Percentiles rank a stretch among this genome's conserved stretches.
phyloP scores from a whole-genome alignment of 2,329 filamentous ascomycete species.

The Paraphaeosphaeria minitans region DNA sequence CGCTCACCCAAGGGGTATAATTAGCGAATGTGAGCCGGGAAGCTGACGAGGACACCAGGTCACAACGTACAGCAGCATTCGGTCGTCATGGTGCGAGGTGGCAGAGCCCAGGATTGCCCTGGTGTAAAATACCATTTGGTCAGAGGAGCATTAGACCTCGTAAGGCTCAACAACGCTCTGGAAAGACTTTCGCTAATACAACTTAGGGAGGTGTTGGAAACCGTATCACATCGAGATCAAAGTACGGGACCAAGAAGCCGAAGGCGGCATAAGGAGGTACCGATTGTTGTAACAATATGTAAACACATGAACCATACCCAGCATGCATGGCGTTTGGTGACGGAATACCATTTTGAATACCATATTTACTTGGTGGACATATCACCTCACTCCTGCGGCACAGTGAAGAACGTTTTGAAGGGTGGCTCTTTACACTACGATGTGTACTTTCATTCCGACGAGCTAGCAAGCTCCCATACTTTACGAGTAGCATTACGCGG shows the following conservation, averaged over 20 bases:
- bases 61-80: slow-evolving; percentile 99
- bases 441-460: too few species aligned
- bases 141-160: slow-evolving; percentile 88
- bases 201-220: slow-evolving; percentile 85
- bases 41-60: slow-evolving; percentile 51
- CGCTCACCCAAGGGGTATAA: neutral
- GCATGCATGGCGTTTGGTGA: slow-evolving; percentile 32
- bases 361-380: neutral
- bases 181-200: slow-evolving; percentile 21
- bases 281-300: slow-evolving; percentile 17
- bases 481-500: too few species aligned
- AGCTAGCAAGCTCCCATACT: too few species aligned
- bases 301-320: slow-evolving; percentile 34
- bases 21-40: neutral
- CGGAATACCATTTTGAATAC: slow-evolving; percentile 4
- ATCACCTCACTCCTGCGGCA: neutral
- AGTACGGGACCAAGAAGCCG: slow-evolving; percentile 98
- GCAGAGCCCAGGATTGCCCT: slow-evolving; percentile 93
- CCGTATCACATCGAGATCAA: slow-evolving; percentile 83
- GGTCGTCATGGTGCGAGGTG: slow-evolving; percentile 93
- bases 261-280: slow-evolving; percentile 59
- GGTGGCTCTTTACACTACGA: too few species aligned
- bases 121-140: slow-evolving; percentile 97
- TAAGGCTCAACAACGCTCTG: slow-evolving; percentile 48
- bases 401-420: too few species aligned